Evolutionary conservation across 306 rosid species (phyloP).

Genomic region (Styphnolobium japonicum): DNA sequence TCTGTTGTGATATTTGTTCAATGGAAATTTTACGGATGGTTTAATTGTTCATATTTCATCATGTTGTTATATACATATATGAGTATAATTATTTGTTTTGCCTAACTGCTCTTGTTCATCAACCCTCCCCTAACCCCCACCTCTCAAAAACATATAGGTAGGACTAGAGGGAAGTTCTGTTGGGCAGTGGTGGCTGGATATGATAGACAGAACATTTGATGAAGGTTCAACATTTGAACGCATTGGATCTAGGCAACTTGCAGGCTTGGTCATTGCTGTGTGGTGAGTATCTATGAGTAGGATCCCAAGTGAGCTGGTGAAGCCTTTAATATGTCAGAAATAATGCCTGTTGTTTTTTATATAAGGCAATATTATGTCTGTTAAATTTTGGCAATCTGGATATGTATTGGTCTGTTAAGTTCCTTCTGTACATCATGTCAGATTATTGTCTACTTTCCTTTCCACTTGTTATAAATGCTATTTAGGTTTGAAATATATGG

Average conservation of each 20-base stretch:
- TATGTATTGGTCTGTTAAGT: constrained; percentile 16
- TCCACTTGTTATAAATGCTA: constrained; percentile 19
- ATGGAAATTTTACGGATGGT: background rate
- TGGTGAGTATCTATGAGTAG: constrained; percentile 61
- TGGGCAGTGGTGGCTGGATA: constrained; percentile 98
- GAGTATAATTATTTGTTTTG: constrained; percentile 16
- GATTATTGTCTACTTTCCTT: constrained; percentile 19
- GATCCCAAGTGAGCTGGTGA: constrained; percentile 16
- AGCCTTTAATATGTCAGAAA: constrained; percentile 24
- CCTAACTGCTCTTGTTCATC: constrained; percentile 16
- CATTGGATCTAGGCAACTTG: constrained; percentile 96
- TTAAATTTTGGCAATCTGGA: constrained; percentile 10
- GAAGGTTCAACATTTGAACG: constrained; percentile 90
- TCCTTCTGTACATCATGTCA: constrained; percentile 13
- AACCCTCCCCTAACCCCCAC: constrained; percentile 18
- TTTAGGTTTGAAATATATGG: constrained; percentile 23
- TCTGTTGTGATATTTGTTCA: constrained; percentile 2
- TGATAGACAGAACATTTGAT: constrained; percentile 90
- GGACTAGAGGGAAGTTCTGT: constrained; percentile 97
- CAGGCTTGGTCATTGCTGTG: constrained; percentile 91
- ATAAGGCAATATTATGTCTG: background rate
- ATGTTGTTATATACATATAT: background rate
- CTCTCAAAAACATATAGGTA: constrained; percentile 57
- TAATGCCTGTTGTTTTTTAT: constrained; percentile 13
- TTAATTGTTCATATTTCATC: background rate